phyloP scores from a whole-genome alignment of 1,284 basidiomycete species.

The Cryptococcus sp. region DNA sequence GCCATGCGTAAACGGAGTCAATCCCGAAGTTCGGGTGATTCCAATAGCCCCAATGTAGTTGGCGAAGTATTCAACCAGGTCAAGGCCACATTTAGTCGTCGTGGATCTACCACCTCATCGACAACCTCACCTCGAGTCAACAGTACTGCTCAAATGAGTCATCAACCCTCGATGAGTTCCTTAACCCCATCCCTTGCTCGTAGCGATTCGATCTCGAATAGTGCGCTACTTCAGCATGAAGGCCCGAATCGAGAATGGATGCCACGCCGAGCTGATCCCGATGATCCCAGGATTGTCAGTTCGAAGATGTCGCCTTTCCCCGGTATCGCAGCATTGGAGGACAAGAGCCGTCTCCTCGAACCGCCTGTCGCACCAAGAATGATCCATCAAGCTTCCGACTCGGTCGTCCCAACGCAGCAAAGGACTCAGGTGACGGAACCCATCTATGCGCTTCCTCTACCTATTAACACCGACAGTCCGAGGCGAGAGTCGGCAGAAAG shows the following conservation, averaged over 20 bases:
- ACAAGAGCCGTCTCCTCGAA: background rate
- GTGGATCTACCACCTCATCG: constrained; percentile 25
- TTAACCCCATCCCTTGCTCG: constrained; percentile 17
- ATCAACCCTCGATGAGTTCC: constrained; percentile 33
- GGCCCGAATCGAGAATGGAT: constrained; percentile 46
- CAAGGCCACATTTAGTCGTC: constrained; percentile 12
- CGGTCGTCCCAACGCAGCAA: constrained; percentile 26
- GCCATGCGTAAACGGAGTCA: constrained; percentile 31
- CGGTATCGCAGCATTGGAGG: constrained; percentile 67
- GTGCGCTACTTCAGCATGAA: constrained; percentile 36
- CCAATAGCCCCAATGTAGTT: constrained; percentile 17
- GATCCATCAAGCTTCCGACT: constrained; percentile 35
- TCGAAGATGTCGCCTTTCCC: constrained; percentile 86
- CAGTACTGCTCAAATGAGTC: constrained; percentile 4
- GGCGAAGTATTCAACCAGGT: constrained; percentile 7
- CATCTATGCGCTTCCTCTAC: constrained; percentile 28
- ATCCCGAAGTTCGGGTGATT: constrained; percentile 20
- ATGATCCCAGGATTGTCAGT: constrained; percentile 55
- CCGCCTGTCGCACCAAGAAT: constrained; percentile 22
- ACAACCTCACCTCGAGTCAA: constrained; percentile 15
- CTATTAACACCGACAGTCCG: constrained; percentile 4
- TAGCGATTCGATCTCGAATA: constrained; percentile 27
- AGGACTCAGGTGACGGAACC: constrained; percentile 13
- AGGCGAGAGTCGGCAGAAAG: constrained; percentile 27
- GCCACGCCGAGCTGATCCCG: constrained; percentile 48